A percentile compares a stretch with the other conserved stretches of the same genome.
Evolutionary conservation across 208 protist genomes (phyloP).

Genomic region (Trypanosoma cruzi): DNA sequence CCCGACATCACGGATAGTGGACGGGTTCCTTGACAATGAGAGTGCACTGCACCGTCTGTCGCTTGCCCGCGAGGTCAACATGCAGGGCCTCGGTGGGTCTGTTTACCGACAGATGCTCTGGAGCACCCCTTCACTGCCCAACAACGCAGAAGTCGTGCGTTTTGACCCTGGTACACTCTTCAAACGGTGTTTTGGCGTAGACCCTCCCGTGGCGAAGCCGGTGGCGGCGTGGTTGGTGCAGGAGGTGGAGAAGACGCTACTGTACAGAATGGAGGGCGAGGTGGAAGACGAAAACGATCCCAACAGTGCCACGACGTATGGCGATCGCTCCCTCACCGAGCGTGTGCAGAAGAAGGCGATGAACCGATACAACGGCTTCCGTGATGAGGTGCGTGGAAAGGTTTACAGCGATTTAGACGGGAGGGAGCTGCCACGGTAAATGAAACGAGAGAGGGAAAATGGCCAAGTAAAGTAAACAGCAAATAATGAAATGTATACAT

Average conservation of each 20-base stretch:
- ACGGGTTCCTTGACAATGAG: conserved; percentile 87
- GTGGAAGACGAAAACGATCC: conserved; percentile 92
- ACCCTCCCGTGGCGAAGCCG: conserved; percentile 51
- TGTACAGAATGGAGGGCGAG: conserved; percentile 87
- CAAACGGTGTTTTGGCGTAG: conserved; percentile 61
- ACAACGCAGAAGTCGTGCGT: conserved; percentile 41
- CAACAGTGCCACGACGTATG: conserved; percentile 86
- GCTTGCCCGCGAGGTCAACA: conserved; percentile 81
- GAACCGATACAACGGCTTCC: conserved; percentile 87
- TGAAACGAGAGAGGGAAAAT: background rate
- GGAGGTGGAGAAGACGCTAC: conserved; percentile 69
- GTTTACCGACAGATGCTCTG: conserved; percentile 86
- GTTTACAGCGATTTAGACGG: conserved; percentile 80
- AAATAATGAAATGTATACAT: too few relatives aligned
- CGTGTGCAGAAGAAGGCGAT: conserved; percentile 91
- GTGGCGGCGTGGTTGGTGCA: conserved; percentile 78
- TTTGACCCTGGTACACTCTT: conserved; percentile 69
- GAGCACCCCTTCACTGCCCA: conserved; percentile 73
- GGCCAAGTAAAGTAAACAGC: background rate
- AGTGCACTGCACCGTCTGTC: conserved; percentile 74
- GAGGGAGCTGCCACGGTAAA: conserved; percentile 67
- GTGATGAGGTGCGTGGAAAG: conserved; percentile 79
- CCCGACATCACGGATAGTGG: conserved; percentile 43
- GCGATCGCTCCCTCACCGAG: conserved; percentile 76
- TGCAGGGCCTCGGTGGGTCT: conserved; percentile 76